phyloP scores from a whole-genome alignment of 2,329 filamentous ascomycete genomes.

The Helminthosporium solani region DNA sequence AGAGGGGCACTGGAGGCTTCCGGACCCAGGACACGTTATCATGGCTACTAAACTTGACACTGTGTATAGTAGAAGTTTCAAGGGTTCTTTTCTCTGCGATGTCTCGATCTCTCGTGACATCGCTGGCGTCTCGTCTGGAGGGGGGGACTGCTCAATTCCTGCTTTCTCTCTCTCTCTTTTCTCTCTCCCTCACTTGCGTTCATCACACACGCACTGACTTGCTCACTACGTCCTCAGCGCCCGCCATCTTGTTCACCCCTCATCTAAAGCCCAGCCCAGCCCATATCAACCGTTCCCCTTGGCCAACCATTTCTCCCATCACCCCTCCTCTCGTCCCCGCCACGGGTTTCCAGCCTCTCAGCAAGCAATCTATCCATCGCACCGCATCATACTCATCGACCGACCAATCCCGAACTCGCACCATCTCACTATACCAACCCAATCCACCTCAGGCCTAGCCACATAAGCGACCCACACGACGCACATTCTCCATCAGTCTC shows the following conservation, averaged over 20 bases:
- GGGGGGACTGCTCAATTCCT: no score
- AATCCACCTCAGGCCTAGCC: constrained; percentile 24
- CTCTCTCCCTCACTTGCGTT: no score
- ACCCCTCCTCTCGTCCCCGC: constrained; percentile 3
- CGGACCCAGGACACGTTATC: no score
- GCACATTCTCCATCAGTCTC: constrained; percentile 39
- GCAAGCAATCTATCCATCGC: not conserved
- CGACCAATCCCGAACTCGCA: constrained; percentile 15
- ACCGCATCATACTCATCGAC: constrained; percentile 3
- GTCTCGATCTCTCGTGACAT: no score
- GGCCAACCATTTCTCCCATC: constrained; percentile 13
- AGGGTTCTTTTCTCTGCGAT: no score
- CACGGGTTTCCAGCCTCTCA: constrained; percentile 4
- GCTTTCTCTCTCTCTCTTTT: no score
- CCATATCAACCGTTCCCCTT: constrained; percentile 2
- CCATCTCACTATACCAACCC: constrained; percentile 12
- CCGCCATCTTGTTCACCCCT: constrained; percentile 1
- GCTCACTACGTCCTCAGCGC: not conserved
- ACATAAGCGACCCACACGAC: constrained; percentile 37
- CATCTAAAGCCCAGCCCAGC: constrained; percentile 5
- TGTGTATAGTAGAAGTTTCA: no score
- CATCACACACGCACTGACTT: no score
- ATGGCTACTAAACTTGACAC: no score
- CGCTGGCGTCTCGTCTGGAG: no score
- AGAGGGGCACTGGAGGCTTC: no score